These are phyloP conservation scores for Euphrasia confusa DNA, from an alignment of 257 asterid species.

Conservation along the genomic window DNA sequence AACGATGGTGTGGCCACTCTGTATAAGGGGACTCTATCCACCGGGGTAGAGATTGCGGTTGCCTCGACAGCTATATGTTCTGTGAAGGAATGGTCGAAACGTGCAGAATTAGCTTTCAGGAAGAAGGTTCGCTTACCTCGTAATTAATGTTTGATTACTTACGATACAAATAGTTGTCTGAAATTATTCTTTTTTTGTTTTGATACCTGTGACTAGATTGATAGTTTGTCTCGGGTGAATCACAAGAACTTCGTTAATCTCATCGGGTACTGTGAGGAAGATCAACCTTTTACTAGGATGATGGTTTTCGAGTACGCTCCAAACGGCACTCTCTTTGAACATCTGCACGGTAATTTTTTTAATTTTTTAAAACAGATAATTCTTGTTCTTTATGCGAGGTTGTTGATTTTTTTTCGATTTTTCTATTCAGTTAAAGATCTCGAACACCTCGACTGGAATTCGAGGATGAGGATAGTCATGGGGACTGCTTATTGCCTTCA, in stretches of 20 bases:
- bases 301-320: constrained; percentile 99
- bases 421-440: constrained; percentile 57
- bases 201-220: constrained; percentile 43
- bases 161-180: not conserved
- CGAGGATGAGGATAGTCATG: constrained; percentile 80
- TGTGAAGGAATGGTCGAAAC: constrained; percentile 61
- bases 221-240: constrained; percentile 70
- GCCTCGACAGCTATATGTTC: constrained; percentile 62
- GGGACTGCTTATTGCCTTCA: constrained; percentile 80
- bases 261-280: constrained; percentile 89
- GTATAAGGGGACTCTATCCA: constrained; percentile 89
- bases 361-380: not conserved
- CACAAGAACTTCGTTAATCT: constrained; percentile 89
- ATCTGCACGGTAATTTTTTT: constrained; percentile 62
- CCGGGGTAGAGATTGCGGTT: constrained; percentile 92
- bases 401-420: constrained; percentile 6
- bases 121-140: constrained; percentile 89
- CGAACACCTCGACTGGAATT: constrained; percentile 84
- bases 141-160: too few relatives aligned
- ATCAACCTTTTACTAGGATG: constrained; percentile 84
- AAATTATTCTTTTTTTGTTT: constrained; percentile 15
- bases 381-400: not conserved
- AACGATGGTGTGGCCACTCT: constrained; percentile 48
- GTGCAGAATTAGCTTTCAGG: constrained; percentile 62
- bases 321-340: constrained; percentile 80